Percentiles rank a stretch among this genome's conserved stretches.
Conservation (phyloP, 2,329 filamentous ascomycete genomes). For the Beauveria scarabaeidicola region DNA sequence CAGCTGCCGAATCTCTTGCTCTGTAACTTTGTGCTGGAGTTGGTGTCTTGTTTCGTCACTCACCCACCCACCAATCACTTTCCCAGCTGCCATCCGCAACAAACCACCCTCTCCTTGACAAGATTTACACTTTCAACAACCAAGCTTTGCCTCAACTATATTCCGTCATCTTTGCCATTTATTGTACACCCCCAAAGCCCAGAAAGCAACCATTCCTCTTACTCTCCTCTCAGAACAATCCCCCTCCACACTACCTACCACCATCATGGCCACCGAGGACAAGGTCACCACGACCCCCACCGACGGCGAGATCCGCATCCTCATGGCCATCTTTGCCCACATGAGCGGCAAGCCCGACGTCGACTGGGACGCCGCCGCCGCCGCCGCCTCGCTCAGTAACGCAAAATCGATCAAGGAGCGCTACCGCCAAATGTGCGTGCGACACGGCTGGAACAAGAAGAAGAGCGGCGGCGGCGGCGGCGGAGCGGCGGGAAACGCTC, state of each 20-base stretch:
- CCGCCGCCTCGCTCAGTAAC: constrained; percentile 28
- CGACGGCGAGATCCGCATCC: constrained; percentile 28
- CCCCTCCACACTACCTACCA: background rate
- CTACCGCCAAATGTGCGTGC: constrained; percentile 32
- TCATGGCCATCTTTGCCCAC: constrained; percentile 34
- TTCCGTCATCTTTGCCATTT: no score
- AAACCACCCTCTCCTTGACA: no score
- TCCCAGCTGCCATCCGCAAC: no score
- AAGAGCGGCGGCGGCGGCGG: no score
- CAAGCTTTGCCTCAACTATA: no score
- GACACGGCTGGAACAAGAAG: constrained; percentile 30
- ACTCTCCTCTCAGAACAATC: background rate
- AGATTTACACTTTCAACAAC: no score
- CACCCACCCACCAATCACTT: no score
- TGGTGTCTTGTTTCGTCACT: no score
- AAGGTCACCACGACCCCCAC: constrained; percentile 20
- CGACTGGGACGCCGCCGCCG: constrained; percentile 32
- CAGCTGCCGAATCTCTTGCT: no score
- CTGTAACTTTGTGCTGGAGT: no score
- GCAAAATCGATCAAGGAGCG: constrained; percentile 34
- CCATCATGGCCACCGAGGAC: constrained; percentile 13
- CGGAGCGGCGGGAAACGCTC: background rate
- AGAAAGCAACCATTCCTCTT: background rate
- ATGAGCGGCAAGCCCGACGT: constrained; percentile 32
- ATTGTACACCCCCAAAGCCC: no score